Base-by-base conservation (phyloP, 1,284 basidiomycete species). In the Paramarasmius palmivorus region DNA sequence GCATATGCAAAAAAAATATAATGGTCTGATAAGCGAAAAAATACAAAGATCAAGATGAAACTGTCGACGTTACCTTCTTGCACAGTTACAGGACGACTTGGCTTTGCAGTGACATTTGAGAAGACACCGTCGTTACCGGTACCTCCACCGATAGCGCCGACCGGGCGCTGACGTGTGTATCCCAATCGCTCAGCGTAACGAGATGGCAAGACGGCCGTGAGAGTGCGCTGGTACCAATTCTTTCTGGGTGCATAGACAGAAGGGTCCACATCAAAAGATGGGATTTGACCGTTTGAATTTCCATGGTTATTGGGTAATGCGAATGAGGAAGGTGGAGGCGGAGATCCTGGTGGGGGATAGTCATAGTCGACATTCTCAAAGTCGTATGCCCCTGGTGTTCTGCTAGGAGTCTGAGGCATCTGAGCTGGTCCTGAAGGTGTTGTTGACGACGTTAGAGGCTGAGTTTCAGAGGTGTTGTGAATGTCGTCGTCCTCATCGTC, bases 21-120 rank as follows among this genome's bases (percentile, higher is more conserved):
- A n/a, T n/a, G n/a, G n/a, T n/a, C n/a, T 1, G 19, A 23, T 50
- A 59, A 20, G 26, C 15, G 19, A 41, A 58, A 26, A 19, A 15
- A 46, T 29, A n/a, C 45, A 20, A 23, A 19, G 25, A 15, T 46
- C 22, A 7, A 19, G 29, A 17, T 42, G 20, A 57, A 57, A 8
- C 41, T 32, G n/a, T 35, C 20, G 50, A 17, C 59, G 62, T 77
- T 53, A 88, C 88, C 89, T 59, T 88, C 81, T 63, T 75, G 84
- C 20, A 87, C 78, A 66, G 72, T 82, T 15, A 81, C 72, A 41
- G 80, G 77, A 20, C 74, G 65, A 39, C 82, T 75, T 1, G 96
- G 96, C 66, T 98, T 97, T 2, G 97, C 97, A 40, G 87, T 90
- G 22, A 99, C 86, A 68, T 99, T 99, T 42, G 89, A 90, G 71